These are phyloP conservation scores for Dactylella cylindrospora DNA, from an alignment of 2,329 filamentous ascomycete species.

Conservation along the genomic window DNA sequence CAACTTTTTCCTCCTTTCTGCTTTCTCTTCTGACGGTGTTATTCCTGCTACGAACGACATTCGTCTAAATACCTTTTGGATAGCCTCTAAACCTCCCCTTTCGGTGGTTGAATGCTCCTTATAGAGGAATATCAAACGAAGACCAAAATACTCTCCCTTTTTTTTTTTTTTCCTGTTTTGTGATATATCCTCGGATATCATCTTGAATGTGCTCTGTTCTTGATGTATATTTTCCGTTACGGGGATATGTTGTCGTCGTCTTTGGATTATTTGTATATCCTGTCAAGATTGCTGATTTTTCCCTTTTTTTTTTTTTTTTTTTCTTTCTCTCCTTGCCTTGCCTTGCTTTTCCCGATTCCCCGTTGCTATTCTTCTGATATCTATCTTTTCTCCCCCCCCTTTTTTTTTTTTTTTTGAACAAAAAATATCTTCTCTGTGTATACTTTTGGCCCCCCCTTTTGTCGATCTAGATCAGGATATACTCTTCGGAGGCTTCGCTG, in stretches of 20 bases:
- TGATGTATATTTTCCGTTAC: constrained; percentile 5
- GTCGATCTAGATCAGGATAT: neutral
- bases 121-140: too few species aligned
- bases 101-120: too few species aligned
- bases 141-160: neutral
- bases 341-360: neutral
- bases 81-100: too few species aligned
- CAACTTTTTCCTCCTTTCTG: too few species aligned
- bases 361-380: constrained; percentile 1
- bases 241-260: neutral
- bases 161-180: constrained; percentile 6
- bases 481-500: neutral
- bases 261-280: neutral
- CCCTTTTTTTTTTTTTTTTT: neutral
- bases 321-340: neutral
- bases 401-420: neutral
- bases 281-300: neutral
- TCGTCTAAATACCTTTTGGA: too few species aligned
- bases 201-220: constrained; percentile 1
- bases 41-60: too few species aligned
- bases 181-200: too few species aligned
- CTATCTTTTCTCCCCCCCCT: neutral
- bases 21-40: too few species aligned
- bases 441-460: too few species aligned
- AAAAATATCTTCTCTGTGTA: neutral